These are phyloP conservation scores for Vaccinium macrocarpon DNA, from an alignment of 148 eudicot genomes.

Conservation along the genomic window DNA sequence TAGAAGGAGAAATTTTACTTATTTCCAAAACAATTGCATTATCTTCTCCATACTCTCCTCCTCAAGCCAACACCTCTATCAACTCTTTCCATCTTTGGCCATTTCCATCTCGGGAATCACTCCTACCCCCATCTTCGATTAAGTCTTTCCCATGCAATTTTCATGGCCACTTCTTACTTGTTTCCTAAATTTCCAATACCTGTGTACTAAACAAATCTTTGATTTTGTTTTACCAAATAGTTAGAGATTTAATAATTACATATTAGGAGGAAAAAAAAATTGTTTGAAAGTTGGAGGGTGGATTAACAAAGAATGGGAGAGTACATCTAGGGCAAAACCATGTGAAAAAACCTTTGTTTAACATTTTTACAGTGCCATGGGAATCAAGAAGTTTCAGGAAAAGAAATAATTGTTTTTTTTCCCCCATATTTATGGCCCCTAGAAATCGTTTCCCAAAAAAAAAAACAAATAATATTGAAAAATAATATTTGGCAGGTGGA, in stretches of 20 bases:
- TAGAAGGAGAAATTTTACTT: background rate
- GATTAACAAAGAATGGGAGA: background rate
- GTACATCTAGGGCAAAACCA: background rate
- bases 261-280: background rate
- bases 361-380: background rate
- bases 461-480: background rate
- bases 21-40: background rate
- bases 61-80: too few relatives aligned
- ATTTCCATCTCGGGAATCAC: too few relatives aligned
- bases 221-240: background rate
- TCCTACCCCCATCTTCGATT: background rate
- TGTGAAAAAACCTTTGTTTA: background rate
- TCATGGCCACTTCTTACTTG: background rate
- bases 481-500: background rate
- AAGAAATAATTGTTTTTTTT: background rate
- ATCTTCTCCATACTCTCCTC: background rate
- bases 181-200: background rate
- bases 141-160: background rate
- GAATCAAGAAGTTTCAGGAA: conserved; percentile 8
- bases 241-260: background rate
- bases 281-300: background rate
- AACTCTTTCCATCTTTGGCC: background rate
- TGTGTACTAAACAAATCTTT: background rate
- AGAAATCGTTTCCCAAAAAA: background rate
- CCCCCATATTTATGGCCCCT: too few relatives aligned